Evolutionary conservation across 1,284 basidiomycete genomes (phyloP).

Genomic region (Pascua sp.): DNA sequence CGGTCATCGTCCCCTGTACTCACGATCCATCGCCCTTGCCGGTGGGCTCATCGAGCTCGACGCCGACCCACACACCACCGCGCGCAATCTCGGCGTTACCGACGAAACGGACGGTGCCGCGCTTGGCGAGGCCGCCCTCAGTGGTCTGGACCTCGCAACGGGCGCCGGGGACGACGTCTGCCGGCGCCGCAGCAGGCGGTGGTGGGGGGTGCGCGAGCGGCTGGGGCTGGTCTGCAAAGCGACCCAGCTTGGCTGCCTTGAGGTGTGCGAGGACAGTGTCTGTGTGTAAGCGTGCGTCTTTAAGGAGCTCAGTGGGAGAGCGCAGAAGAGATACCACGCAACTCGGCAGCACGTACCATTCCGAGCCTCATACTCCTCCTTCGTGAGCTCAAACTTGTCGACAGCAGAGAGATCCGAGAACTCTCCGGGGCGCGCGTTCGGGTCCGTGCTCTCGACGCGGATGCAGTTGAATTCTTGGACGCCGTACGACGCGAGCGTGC

Average conservation of each 20-base stretch:
- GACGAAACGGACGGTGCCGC: slow-evolving; percentile 80
- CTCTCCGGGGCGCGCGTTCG: slow-evolving; percentile 56
- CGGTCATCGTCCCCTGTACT: slow-evolving; percentile 49
- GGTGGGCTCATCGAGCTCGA: slow-evolving; percentile 93
- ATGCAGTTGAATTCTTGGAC: slow-evolving; percentile 55
- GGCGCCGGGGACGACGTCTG: slow-evolving; percentile 56
- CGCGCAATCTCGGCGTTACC: slow-evolving; percentile 75
- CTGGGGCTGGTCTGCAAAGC: slow-evolving; percentile 61
- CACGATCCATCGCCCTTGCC: slow-evolving; percentile 94
- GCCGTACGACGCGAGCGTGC: slow-evolving; percentile 69
- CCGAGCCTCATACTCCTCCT: slow-evolving; percentile 75
- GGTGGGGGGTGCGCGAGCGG: slow-evolving; percentile 26
- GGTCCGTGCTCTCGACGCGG: slow-evolving; percentile 75
- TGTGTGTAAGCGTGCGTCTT: slow-evolving; percentile 35
- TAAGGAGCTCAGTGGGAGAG: too few species aligned
- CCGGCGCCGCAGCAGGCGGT: slow-evolving; percentile 22
- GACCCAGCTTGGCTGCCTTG: slow-evolving; percentile 79
- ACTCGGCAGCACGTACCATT: slow-evolving; percentile 56
- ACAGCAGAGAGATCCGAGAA: slow-evolving; percentile 79
- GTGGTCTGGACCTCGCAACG: slow-evolving; percentile 70
- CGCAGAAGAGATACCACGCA: slow-evolving; percentile 1
- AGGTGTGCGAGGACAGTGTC: slow-evolving; percentile 91
- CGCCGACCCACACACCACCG: slow-evolving; percentile 71
- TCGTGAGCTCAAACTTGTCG: slow-evolving; percentile 86
- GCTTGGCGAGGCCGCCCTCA: slow-evolving; percentile 64